A percentile compares a stretch with the other conserved stretches of the same genome.
Evolutionary conservation across 768 basidiomycete genomes (phyloP).

Genomic region (Rhodosporidiobolus odoratus): DNA sequence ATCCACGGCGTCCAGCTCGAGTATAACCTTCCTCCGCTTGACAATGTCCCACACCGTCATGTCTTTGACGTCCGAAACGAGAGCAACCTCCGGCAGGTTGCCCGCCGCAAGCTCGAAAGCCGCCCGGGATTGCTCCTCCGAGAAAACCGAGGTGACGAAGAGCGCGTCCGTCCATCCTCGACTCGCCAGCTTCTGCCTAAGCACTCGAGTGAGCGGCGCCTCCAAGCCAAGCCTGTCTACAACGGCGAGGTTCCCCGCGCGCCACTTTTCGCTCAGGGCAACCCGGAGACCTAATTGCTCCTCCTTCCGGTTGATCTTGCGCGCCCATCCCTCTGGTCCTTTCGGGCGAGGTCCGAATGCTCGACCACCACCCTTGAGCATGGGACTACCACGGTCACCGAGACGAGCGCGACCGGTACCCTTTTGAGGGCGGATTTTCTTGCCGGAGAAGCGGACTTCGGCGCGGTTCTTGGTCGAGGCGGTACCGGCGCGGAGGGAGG

Average conservation of each 20-base stretch:
- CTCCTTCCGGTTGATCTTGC: conserved; percentile 86
- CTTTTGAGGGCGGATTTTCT: conserved; percentile 86
- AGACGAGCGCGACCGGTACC: conserved; percentile 83
- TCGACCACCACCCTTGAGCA: conserved; percentile 83
- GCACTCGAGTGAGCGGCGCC: conserved; percentile 63
- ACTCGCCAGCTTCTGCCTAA: conserved; percentile 59
- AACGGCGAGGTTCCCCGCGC: conserved; percentile 67
- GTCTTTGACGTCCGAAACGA: conserved; percentile 58
- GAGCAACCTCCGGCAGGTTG: conserved; percentile 66
- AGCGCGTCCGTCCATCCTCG: conserved; percentile 68
- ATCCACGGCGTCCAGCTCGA: conserved; percentile 79
- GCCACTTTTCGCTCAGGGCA: conserved; percentile 75
- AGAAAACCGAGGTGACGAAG: conserved; percentile 56
- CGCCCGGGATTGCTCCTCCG: conserved; percentile 43
- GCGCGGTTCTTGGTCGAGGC: conserved; percentile 85
- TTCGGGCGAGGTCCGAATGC: conserved; percentile 81
- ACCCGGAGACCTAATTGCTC: conserved; percentile 87
- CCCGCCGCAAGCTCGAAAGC: conserved; percentile 58
- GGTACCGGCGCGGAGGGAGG: conserved; percentile 83
- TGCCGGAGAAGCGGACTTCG: conserved; percentile 81
- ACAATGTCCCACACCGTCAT: conserved; percentile 75
- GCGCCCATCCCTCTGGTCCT: conserved; percentile 68
- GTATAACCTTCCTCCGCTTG: conserved; percentile 71
- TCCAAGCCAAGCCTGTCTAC: conserved; percentile 69
- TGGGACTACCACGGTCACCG: conserved; percentile 79